These are phyloP conservation scores for Aspergillus campestris DNA, from an alignment of 495 filamentous ascomycete genomes.

Conservation along the genomic window DNA sequence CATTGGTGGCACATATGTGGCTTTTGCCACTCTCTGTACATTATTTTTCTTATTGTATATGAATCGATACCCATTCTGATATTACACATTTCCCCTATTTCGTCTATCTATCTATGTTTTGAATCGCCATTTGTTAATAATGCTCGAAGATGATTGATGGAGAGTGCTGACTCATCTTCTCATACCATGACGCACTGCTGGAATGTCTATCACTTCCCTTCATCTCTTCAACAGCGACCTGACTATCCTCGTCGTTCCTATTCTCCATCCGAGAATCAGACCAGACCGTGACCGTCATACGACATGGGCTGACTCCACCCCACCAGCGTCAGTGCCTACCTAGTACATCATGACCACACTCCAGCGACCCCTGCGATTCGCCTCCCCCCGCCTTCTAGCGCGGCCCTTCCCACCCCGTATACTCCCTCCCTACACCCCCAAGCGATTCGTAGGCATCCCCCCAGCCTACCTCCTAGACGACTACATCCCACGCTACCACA, in stretches of 20 bases:
- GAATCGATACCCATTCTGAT: too few species aligned
- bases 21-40: too few species aligned
- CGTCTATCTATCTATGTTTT: too few species aligned
- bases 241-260: neutral
- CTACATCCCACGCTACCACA: constrained; percentile 59
- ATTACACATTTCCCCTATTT: too few species aligned
- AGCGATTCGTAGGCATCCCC: constrained; percentile 54
- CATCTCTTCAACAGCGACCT: neutral
- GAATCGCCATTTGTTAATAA: neutral
- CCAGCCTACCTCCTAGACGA: constrained; percentile 69
- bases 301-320: neutral
- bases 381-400: neutral
- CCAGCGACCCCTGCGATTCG: constrained; percentile 1
- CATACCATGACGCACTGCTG: neutral
- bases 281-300: neutral
- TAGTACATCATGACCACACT: constrained; percentile 7
- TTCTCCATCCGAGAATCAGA: neutral
- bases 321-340: neutral
- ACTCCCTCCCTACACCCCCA: constrained; percentile 10
- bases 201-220: neutral
- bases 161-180: neutral
- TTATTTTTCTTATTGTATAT: too few species aligned
- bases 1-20: too few species aligned
- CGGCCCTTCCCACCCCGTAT: neutral
- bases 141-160: neutral